These are phyloP conservation scores for Middelhovenomyces tepae DNA, from an alignment of 805 yeast species.

Conservation along the genomic window DNA sequence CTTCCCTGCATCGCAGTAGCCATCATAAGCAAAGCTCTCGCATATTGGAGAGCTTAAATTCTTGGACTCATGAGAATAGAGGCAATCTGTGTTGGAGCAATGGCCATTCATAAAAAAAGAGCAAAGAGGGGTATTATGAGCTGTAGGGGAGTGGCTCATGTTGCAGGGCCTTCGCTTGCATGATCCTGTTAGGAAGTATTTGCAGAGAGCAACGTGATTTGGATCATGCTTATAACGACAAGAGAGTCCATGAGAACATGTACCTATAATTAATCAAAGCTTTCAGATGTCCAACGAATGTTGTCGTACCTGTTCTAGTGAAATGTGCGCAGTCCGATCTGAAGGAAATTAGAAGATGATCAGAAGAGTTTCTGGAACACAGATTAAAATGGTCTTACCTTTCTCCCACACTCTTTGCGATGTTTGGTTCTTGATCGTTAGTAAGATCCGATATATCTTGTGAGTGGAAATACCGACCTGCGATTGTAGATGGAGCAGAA, in stretches of 20 bases:
- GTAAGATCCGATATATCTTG: conserved; percentile 5
- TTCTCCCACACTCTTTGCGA: conserved; percentile 16
- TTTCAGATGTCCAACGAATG: neutral
- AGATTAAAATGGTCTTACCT: conserved; percentile 15
- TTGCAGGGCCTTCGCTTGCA: conserved; percentile 45
- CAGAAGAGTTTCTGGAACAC: conserved; percentile 16
- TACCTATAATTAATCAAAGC: conserved; percentile 30
- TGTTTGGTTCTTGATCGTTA: conserved; percentile 18
- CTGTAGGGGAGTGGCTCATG: conserved; percentile 47
- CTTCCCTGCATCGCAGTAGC: conserved; percentile 57
- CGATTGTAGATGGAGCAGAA: too few species aligned
- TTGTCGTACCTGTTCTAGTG: conserved; percentile 21
- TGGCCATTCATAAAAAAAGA: conserved; percentile 37
- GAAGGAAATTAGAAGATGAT: too few species aligned
- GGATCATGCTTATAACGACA: conserved; percentile 50
- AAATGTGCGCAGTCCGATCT: conserved; percentile 25
- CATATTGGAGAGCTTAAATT: conserved; percentile 42
- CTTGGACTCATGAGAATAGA: conserved; percentile 42
- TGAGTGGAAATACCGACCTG: conserved; percentile 3
- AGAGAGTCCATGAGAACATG: conserved; percentile 41
- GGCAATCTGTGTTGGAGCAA: conserved; percentile 43
- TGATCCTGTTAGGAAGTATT: conserved; percentile 35
- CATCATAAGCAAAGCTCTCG: conserved; percentile 56
- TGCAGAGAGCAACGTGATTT: conserved; percentile 47
- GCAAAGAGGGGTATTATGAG: conserved; percentile 56